phyloP scores from a whole-genome alignment of 208 protist genomes.

The Endotrypanum monterogeii region DNA sequence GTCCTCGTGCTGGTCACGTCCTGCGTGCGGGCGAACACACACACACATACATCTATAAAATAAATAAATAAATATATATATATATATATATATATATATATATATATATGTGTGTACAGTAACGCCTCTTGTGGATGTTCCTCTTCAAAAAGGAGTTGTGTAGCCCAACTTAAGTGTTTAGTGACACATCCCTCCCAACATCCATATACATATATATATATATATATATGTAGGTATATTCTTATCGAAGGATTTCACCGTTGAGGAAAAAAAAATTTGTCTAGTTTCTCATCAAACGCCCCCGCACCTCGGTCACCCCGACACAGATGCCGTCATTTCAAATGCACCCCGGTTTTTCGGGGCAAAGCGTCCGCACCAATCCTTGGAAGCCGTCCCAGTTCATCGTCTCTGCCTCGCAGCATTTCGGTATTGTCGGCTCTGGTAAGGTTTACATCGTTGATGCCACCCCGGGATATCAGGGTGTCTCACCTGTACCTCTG shows the following conservation, averaged over 20 bases:
- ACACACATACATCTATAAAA: no score
- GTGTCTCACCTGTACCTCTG: slow-evolving; percentile 55
- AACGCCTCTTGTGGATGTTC: no score
- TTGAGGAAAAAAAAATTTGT: no score
- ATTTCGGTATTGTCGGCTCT: slow-evolving; percentile 86
- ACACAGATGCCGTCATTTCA: slow-evolving; percentile 82
- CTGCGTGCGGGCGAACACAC: no score
- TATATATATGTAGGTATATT: no score
- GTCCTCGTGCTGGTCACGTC: no score
- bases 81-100: no score
- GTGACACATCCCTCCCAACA: not conserved
- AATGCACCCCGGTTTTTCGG: slow-evolving; percentile 86
- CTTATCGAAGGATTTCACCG: not conserved
- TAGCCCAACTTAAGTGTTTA: no score
- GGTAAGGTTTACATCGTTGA: slow-evolving; percentile 92
- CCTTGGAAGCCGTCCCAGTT: slow-evolving; percentile 84
- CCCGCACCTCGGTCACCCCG: not conserved
- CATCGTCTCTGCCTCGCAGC: slow-evolving; percentile 70
- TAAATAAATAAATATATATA: no score
- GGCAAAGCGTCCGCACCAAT: slow-evolving; percentile 79
- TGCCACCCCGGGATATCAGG: slow-evolving; percentile 48
- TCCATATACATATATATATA: no score
- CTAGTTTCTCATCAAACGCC: not conserved
- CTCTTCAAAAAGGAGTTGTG: no score
- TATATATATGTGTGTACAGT: no score